phyloP scores from a whole-genome alignment of 2,329 filamentous ascomycete genomes.

The Ophiostoma tasmaniense region DNA sequence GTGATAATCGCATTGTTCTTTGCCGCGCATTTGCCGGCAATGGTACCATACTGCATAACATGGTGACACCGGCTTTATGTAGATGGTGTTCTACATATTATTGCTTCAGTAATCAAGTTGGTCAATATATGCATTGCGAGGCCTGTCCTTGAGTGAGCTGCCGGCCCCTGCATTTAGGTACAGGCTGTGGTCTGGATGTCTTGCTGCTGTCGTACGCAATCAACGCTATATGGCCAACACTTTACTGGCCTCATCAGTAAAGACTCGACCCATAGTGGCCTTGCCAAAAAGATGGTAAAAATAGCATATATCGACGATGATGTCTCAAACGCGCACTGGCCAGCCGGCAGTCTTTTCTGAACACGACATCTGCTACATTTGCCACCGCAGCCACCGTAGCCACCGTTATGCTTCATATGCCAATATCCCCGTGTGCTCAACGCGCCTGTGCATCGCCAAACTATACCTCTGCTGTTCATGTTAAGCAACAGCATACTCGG shows the following conservation, averaged over 20 bases:
- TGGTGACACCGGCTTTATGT: too few relatives aligned
- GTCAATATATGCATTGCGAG: not conserved
- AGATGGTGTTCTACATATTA: not conserved
- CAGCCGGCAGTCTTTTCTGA: not conserved
- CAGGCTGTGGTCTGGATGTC: not conserved
- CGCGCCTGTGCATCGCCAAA: not conserved
- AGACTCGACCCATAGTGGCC: not conserved
- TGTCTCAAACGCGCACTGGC: not conserved
- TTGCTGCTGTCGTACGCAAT: not conserved
- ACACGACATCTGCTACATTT: not conserved
- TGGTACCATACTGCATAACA: not conserved
- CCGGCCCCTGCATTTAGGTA: not conserved
- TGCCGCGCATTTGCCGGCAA: not conserved
- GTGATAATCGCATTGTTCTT: not conserved
- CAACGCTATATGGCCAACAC: not conserved
- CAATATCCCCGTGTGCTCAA: too few relatives aligned
- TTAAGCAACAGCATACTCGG: not conserved
- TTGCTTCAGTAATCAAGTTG: not conserved
- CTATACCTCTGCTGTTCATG: not conserved
- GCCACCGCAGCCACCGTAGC: not conserved
- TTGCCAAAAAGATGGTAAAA: not conserved
- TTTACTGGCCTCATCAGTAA: not conserved
- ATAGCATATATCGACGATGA: not conserved
- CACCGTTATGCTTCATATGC: not conserved
- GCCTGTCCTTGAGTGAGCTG: not conserved